Conservation (phyloP, 2,329 filamentous ascomycete genomes). For the Talaromyces sp. region DNA sequence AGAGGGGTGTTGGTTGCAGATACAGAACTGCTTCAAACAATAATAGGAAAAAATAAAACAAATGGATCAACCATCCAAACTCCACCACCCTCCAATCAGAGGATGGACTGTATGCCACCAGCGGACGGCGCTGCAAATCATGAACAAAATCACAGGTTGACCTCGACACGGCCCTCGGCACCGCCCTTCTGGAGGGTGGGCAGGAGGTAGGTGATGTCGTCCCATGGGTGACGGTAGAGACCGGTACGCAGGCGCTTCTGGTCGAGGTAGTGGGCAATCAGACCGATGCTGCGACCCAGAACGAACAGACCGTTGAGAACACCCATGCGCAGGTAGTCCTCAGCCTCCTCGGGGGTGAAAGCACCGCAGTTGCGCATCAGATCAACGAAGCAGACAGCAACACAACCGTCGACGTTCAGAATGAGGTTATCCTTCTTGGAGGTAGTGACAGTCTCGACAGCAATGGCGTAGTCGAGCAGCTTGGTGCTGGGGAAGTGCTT, state of each 20-base stretch:
- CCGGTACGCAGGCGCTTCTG: slow-evolving; percentile 99
- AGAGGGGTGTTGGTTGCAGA: slow-evolving; percentile 22
- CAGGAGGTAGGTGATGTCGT: slow-evolving; percentile 94
- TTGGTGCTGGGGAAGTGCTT: slow-evolving; percentile 98
- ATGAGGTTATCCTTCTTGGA: slow-evolving; percentile 99
- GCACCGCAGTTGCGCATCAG: slow-evolving; percentile 96
- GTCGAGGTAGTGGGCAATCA: slow-evolving; percentile 99
- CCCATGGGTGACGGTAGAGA: slow-evolving; percentile 99
- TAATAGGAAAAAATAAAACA: slow-evolving; percentile 30
- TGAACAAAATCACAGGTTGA: slow-evolving; percentile 64
- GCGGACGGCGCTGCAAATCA: slow-evolving; percentile 32
- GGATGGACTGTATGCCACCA: slow-evolving; percentile 39
- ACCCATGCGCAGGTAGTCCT: slow-evolving; percentile 99
- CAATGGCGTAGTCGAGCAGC: slow-evolving; percentile 97
- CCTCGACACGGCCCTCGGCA: slow-evolving; percentile 85
- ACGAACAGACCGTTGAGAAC: slow-evolving; percentile 99
- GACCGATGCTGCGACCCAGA: slow-evolving; percentile 92
- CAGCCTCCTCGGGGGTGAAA: slow-evolving; percentile 92
- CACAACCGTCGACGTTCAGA: slow-evolving; percentile 96
- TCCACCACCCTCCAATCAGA: slow-evolving; percentile 34
- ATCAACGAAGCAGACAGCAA: slow-evolving; percentile 98
- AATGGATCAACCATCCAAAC: slow-evolving; percentile 40
- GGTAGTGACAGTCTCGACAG: slow-evolving; percentile 96
- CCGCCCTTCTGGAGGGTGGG: slow-evolving; percentile 75
- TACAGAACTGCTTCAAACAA: slow-evolving; percentile 19